Base-by-base conservation (phyloP, 805 yeast species). In the Zygosaccharomyces siamensis region DNA sequence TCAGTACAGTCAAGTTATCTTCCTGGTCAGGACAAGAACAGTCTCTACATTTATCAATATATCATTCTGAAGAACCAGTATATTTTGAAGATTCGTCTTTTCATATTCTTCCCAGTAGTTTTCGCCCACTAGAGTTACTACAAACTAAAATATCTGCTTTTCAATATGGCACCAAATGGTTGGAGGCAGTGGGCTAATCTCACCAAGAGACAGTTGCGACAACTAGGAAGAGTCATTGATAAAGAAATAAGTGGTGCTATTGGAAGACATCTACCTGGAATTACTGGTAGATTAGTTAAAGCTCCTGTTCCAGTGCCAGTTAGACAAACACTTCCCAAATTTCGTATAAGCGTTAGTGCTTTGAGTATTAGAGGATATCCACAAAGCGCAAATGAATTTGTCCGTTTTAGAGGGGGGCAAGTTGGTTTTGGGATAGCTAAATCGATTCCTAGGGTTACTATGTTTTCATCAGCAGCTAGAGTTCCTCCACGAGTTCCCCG, bases 161-260 rank as follows among this genome's bases (percentile, higher is more conserved):
- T 11, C 30, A n/a, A 31, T 40, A 57, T 57, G 61, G 39, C 57
- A 20, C 50, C 58, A 14, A 51, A 46, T 32, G 43, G 44, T 24
- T 58, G 58, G 59, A 54, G 47, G 47, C 60, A 56, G 51, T 58
- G 62, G 62, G 43, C 55, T 31, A 53, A 52, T 39, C 52, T 56
- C 30, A 49, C 58, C 16, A 48, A 46, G 42, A 53, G 46, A 28
- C 60, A 58, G 49, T 48, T 55, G 37, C 54, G 54, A 35, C 58
- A 55, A 46, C 46, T 58, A 7, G 54, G 60, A 8, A 51, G 51
- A 31, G 43, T 53, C 23, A 45, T 58, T 40, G 60, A 58, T 38
- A 49, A 48, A 18, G 55, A 55, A 43, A 36, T 58, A 10, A 56
- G 54, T 20, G 39, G 39, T 31, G 47, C 55, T 7, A 26, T 56